These are phyloP conservation scores for Boletus edulis DNA, from an alignment of 768 basidiomycete genomes.

Conservation along the genomic window DNA sequence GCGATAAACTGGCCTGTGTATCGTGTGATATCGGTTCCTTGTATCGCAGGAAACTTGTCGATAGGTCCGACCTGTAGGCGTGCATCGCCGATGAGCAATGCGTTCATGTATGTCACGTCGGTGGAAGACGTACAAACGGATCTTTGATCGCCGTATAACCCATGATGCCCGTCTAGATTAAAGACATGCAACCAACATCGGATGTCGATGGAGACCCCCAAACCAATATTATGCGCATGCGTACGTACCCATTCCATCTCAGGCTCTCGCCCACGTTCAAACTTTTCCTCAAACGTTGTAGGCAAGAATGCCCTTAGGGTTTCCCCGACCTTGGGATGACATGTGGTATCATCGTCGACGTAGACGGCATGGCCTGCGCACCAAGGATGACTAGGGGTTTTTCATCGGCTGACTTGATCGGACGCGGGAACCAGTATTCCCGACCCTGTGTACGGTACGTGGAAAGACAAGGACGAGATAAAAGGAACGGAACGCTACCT, in stretches of 20 bases:
- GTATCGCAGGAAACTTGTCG: constrained; percentile 23
- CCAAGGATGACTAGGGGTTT: constrained; percentile 70
- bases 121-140: constrained; percentile 55
- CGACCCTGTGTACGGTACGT: constrained; percentile 33
- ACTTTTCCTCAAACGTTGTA: constrained; percentile 51
- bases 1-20: constrained; percentile 66
- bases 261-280: constrained; percentile 45
- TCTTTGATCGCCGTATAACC: constrained; percentile 60
- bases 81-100: not conserved
- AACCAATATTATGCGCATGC: not conserved
- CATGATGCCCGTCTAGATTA: constrained; percentile 76
- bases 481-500: constrained; percentile 9
- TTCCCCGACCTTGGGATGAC: constrained; percentile 47
- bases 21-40: constrained; percentile 15
- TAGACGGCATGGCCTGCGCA: constrained; percentile 50
- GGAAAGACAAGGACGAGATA: not conserved
- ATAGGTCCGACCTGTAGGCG: constrained; percentile 60
- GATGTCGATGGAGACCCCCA: not conserved
- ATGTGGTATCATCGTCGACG: constrained; percentile 53
- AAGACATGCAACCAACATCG: not conserved
- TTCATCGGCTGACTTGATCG: constrained; percentile 30
- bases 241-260: constrained; percentile 77
- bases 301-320: constrained; percentile 61
- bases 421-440: constrained; percentile 86
- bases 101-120: too few relatives aligned